These are phyloP conservation scores for Verticillium isaacii DNA, from an alignment of 2,329 filamentous ascomycete genomes.

Conservation along the genomic window DNA sequence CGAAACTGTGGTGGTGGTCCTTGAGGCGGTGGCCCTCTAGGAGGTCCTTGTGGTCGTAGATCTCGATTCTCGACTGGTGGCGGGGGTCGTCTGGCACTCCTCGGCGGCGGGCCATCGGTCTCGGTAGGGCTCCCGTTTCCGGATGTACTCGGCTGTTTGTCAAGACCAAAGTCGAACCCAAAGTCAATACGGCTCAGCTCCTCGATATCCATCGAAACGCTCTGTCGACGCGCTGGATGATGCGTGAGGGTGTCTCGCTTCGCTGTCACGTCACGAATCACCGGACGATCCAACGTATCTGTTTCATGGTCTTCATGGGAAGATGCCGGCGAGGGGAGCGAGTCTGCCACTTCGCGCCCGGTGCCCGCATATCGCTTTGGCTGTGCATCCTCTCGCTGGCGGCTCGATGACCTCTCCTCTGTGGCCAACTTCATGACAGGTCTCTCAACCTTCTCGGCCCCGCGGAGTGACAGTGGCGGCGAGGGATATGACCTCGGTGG, in stretches of 20 bases:
- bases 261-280: constrained; percentile 43
- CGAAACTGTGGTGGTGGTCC: background rate
- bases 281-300: constrained; percentile 31
- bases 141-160: background rate
- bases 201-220: constrained; percentile 45
- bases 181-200: constrained; percentile 11
- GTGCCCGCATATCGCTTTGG: constrained; percentile 14
- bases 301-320: constrained; percentile 24
- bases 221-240: constrained; percentile 37
- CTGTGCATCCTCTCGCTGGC: background rate
- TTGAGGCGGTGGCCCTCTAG: background rate
- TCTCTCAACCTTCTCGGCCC: constrained; percentile 15
- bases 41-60: background rate
- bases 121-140: background rate
- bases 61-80: constrained; percentile 1
- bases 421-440: background rate
- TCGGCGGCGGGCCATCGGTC: constrained; percentile 6
- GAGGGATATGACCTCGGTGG: constrained; percentile 26
- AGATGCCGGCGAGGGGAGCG: constrained; percentile 25
- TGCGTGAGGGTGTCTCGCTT: constrained; percentile 47
- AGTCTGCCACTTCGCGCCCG: constrained; percentile 37
- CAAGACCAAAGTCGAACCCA: constrained; percentile 2
- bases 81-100: constrained; percentile 9
- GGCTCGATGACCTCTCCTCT: background rate
- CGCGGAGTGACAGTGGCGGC: constrained; percentile 29